Base-by-base conservation (phyloP, 768 basidiomycete genomes). In the Zangia roseola region DNA sequence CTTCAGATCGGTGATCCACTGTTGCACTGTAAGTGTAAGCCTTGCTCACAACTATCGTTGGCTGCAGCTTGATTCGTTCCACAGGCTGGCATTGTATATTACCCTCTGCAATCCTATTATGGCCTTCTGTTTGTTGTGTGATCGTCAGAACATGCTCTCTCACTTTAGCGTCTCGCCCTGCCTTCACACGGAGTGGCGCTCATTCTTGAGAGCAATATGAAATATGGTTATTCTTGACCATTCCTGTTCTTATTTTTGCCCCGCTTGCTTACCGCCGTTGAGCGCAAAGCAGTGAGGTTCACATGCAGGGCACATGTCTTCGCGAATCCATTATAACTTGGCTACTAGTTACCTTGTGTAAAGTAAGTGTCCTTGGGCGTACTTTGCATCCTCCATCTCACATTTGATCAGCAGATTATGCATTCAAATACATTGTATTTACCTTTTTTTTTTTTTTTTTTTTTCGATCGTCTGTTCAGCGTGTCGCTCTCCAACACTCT, bases 401-500 rank as follows among this genome's bases (percentile, higher is more conserved):
- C 9, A 6, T 17, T 16, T n/a, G 14, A 41, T 20, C 0, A 38
- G 2, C 49, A 61, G 47, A 35, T 35, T 23, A 28, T 19, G 7
- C 19, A 40, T 47, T 10, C 25, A 16, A 61, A 49, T 48, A 48
- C 3, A 50, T n/a, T 38, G 23, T 31, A 2, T 46, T 38, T 42
- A 3, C 17, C 13, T 40, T 8, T 43, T 13, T 38, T 2, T n/a
- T n/a, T n/a, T n/a, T n/a, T n/a, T 45, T 12, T 6, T 44, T 31
- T 31, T 44, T 35, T 17, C 4, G 9, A 9, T 9, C 23, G 4
- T 21, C 19, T 47, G 24, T 47, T 57, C 20, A 14, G 6, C 20
- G 14, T 24, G 23, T 45, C 65, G 93, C 92, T 95, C 91, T 80
- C 80, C 80, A 80, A 94, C 93, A 95, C 93, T 94, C 93, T 94